These are phyloP conservation scores for Penicillium sp. DNA, from an alignment of 2,329 filamentous ascomycete species.

Conservation along the genomic window DNA sequence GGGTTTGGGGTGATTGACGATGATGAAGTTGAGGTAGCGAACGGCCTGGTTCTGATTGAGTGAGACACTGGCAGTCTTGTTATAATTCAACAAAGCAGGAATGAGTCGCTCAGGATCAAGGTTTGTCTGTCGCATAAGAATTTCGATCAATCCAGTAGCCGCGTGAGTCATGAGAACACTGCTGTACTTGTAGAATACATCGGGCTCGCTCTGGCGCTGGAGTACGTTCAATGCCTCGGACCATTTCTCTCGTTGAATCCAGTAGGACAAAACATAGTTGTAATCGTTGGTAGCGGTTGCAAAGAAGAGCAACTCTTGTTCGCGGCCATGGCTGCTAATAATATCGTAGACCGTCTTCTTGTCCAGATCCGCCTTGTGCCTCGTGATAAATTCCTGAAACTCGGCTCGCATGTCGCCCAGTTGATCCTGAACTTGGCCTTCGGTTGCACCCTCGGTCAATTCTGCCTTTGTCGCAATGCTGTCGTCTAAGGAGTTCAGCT, in stretches of 20 bases:
- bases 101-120: slow-evolving; percentile 87
- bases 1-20: slow-evolving; percentile 79
- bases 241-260: slow-evolving; percentile 96
- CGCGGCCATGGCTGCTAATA: slow-evolving; percentile 91
- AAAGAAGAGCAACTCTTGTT: slow-evolving; percentile 90
- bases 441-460: slow-evolving; percentile 72
- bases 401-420: slow-evolving; percentile 74
- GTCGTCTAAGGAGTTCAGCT: slow-evolving; percentile 92
- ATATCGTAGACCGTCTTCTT: slow-evolving; percentile 93
- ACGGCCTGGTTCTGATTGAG: slow-evolving; percentile 85
- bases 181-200: slow-evolving; percentile 96
- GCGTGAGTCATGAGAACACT: slow-evolving; percentile 94
- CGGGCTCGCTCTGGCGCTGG: slow-evolving; percentile 88
- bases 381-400: slow-evolving; percentile 85
- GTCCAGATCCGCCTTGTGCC: slow-evolving; percentile 86
- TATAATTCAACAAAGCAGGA: slow-evolving; percentile 91
- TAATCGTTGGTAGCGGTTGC: slow-evolving; percentile 88
- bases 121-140: slow-evolving; percentile 88
- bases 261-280: slow-evolving; percentile 94
- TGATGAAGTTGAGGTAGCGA: slow-evolving; percentile 89
- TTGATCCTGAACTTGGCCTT: slow-evolving; percentile 70
- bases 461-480: slow-evolving; percentile 90
- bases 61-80: slow-evolving; percentile 70
- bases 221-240: slow-evolving; percentile 82
- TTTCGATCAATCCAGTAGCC: slow-evolving; percentile 86